Conservation (phyloP, 345 rosid species). For the Arabidopsis arenosa region DNA sequence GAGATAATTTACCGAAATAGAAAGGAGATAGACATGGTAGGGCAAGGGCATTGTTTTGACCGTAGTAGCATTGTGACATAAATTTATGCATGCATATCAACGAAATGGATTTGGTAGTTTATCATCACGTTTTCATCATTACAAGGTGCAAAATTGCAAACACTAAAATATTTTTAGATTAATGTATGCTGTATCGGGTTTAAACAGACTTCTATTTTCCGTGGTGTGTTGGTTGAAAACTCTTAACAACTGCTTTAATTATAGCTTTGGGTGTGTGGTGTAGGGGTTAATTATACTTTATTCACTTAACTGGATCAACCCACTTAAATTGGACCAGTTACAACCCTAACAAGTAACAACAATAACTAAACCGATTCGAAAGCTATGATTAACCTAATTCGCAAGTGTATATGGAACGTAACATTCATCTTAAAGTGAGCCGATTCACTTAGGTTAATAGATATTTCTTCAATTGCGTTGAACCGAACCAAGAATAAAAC, state of each 20-base stretch:
- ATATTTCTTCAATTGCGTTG: background rate
- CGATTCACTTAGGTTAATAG: background rate
- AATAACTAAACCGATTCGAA: background rate
- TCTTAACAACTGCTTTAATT: background rate
- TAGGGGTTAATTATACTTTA: background rate
- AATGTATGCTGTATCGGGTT: background rate
- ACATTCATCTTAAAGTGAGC: background rate
- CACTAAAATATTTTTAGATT: background rate
- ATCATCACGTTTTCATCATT: background rate
- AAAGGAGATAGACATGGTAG: slow-evolving; percentile 20
- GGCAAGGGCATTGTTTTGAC: slow-evolving; percentile 38
- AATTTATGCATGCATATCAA: no score
- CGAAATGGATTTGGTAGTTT: no score
- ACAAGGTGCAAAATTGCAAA: background rate
- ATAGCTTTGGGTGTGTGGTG: background rate
- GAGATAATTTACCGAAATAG: slow-evolving; percentile 23
- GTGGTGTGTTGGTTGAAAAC: slow-evolving; percentile 26
- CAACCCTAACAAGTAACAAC: background rate
- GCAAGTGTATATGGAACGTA: background rate
- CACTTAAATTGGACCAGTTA: background rate
- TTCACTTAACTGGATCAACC: background rate
- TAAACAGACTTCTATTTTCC: background rate
- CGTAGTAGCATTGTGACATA: slow-evolving; percentile 52
- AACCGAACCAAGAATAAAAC: background rate
- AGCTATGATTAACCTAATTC: background rate